These are phyloP conservation scores for Lanmaoa pseudosensibilis DNA, from an alignment of 768 basidiomycete species.

Conservation along the genomic window DNA sequence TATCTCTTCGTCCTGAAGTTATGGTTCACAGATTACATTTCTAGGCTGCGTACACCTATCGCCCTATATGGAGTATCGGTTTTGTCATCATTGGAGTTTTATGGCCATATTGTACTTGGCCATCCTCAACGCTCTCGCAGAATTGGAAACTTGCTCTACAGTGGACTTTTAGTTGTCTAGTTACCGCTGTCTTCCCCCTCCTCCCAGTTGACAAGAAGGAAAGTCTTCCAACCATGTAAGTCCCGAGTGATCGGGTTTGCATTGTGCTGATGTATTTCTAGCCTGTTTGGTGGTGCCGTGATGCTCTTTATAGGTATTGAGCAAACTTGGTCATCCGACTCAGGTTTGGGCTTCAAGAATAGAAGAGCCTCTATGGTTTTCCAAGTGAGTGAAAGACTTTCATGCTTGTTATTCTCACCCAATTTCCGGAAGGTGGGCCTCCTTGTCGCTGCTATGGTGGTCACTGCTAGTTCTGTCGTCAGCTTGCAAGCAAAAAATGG, in stretches of 20 bases:
- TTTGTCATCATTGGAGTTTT: slow-evolving; percentile 56
- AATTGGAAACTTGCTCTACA: slow-evolving; percentile 28
- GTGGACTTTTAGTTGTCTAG: slow-evolving; percentile 54
- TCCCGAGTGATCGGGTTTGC: slow-evolving; percentile 1
- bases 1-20: not conserved
- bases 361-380: slow-evolving; percentile 10
- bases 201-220: slow-evolving; percentile 74
- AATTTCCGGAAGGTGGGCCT: slow-evolving; percentile 40
- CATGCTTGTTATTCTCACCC: not conserved
- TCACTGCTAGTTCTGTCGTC: slow-evolving; percentile 58
- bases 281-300: slow-evolving; percentile 47
- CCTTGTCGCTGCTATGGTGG: slow-evolving; percentile 45
- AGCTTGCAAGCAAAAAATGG: slow-evolving; percentile 68
- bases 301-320: slow-evolving; percentile 41
- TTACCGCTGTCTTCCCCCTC: slow-evolving; percentile 67
- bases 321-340: slow-evolving; percentile 11
- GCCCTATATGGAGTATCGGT: slow-evolving; percentile 71
- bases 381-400: slow-evolving; percentile 21
- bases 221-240: slow-evolving; percentile 59
- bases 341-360: not conserved
- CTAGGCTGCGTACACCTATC: slow-evolving; percentile 69
- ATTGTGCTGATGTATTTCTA: slow-evolving; percentile 24
- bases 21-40: slow-evolving; percentile 1
- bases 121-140: slow-evolving; percentile 29
- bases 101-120: slow-evolving; percentile 66